Evolutionary conservation across 495 filamentous ascomycete genomes (phyloP), one percentile per base, ranked within the genome.

Genomic region (Hyaloscypha bicolor): DNA sequence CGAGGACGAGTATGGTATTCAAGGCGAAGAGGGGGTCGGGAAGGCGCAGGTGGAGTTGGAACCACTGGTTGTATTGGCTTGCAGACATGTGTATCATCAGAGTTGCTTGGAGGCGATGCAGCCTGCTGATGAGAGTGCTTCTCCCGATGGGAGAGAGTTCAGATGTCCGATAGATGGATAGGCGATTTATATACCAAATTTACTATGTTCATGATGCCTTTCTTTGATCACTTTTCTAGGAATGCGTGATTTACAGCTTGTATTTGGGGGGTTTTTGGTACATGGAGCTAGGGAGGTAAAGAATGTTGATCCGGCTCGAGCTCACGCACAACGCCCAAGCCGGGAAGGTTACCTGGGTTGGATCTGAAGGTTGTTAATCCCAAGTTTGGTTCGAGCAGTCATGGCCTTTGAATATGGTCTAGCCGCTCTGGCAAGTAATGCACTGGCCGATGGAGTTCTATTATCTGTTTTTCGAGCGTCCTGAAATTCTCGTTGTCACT

Each of bases 71-170:
- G 76, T 90, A 63, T 76, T 89, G 48, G 83, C 83, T 51, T 90
- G 87, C 72, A 79, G 85, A 55, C 87, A 90, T 71, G 81, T 89
- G 39, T 89, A 87, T 71, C 87, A 90, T 70, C 81, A 84, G 67
- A 78, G 70, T 25, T 90, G 87, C 75, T 73, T 90, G 63, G 87
- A 89, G 57, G 78, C 78, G 58, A 62, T 87, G 68, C 81, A 83
- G 71, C 77, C 68, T 29, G 80, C 82, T 53, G 74, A 79, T 16
- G 61, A 63, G 14, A 48, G 25, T 11, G 76, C 30, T 37, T 58
- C 39, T 69, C 62, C 62, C 63, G 64, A 77, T 69, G 81, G 79
- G 64, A 76, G 75, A 68, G 79, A 75, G 72, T 86, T 83, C 70
- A 81, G 77, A 71, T 86, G 85, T 74, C 83, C 84, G 37, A 84